Percentiles rank a stretch among this genome's conserved stretches.
These are phyloP conservation scores for Pyrrhoderma noxium DNA, from an alignment of 1,284 basidiomycete genomes.

Conservation along the genomic window DNA sequence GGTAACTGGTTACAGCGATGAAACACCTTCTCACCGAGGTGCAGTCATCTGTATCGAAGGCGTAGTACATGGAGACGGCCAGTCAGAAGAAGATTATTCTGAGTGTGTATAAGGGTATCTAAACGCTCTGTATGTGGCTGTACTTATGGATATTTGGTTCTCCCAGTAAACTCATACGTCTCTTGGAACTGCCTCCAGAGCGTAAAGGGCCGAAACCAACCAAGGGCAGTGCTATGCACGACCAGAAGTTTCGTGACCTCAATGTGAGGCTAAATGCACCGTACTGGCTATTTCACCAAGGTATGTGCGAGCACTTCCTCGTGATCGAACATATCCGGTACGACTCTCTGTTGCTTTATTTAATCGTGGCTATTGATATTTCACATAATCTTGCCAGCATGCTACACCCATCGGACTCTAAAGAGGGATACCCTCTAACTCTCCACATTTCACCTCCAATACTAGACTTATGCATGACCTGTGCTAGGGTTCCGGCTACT, in stretches of 20 bases:
- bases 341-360: conserved; percentile 15
- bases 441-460: conserved; percentile 55
- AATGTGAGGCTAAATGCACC: conserved; percentile 59
- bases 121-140: background rate
- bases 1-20: conserved; percentile 30
- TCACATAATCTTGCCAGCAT: conserved; percentile 35
- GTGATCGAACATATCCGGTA: conserved; percentile 69
- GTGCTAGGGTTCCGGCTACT: conserved; percentile 59
- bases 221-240: conserved; percentile 41
- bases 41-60: conserved; percentile 55
- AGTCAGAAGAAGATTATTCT: conserved; percentile 44
- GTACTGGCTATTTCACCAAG: conserved; percentile 74
- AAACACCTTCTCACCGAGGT: conserved; percentile 23
- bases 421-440: conserved; percentile 55
- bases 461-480: conserved; percentile 57
- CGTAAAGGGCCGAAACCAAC: conserved; percentile 24
- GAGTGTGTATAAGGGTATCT: conserved; percentile 37
- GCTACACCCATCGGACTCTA: conserved; percentile 47
- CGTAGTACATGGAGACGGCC: conserved; percentile 48
- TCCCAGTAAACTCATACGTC: conserved; percentile 44
- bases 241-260: conserved; percentile 46
- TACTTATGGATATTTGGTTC: conserved; percentile 9
- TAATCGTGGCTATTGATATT: background rate
- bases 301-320: conserved; percentile 74
- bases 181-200: conserved; percentile 33